Evolutionary conservation across 129 eudicot genomes (phyloP).

Genomic region (Helianthus annuus): HanXRQr2.0-SUNRISE NC_035445.2:93572325-93572824

Average conservation of each 20-base stretch:
- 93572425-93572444: slow-evolving; percentile 62
- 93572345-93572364: slow-evolving; percentile 68
- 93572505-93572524: slow-evolving; percentile 80
- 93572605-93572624: slow-evolving; percentile 90
- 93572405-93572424: slow-evolving; percentile 67
- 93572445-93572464: slow-evolving; percentile 45
- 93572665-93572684: slow-evolving; percentile 67
- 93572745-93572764: slow-evolving; percentile 59
- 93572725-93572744: slow-evolving; percentile 76
- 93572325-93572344: slow-evolving; percentile 50
- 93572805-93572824: slow-evolving; percentile 52
- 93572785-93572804: slow-evolving; percentile 55
- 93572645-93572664: slow-evolving; percentile 64
- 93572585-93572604: slow-evolving; percentile 84
- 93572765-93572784: slow-evolving; percentile 61
- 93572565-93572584: slow-evolving; percentile 83
- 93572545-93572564: slow-evolving; percentile 82
- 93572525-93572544: slow-evolving; percentile 91
- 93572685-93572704: slow-evolving; percentile 42
- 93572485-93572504: slow-evolving; percentile 75
- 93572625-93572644: slow-evolving; percentile 74
- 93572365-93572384: slow-evolving; percentile 75
- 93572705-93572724: slow-evolving; percentile 72
- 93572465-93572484: slow-evolving; percentile 34
- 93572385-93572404: slow-evolving; percentile 76